Evolutionary conservation across 305 asterid genomes (phyloP).

Genomic region (Fraxinus dipetala): DNA sequence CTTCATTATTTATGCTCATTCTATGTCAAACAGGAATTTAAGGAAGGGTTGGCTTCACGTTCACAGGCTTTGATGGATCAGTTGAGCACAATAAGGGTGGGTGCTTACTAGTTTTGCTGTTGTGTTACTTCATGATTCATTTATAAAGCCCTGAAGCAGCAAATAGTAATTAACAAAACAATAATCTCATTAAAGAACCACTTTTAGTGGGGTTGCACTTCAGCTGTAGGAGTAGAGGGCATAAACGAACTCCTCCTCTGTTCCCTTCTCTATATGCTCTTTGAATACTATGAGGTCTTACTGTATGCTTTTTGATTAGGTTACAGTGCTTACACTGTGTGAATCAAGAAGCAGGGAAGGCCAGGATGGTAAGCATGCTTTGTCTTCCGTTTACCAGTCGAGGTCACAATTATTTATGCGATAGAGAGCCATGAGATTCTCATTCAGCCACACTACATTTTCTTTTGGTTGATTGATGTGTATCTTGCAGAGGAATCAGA

Average conservation of each 20-base stretch:
- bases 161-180: not conserved
- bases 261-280: not conserved
- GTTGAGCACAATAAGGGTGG: slow-evolving; percentile 59
- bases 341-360: slow-evolving; percentile 51
- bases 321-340: slow-evolving; percentile 81
- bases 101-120: slow-evolving; percentile 16
- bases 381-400: not conserved
- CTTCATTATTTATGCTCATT: slow-evolving; percentile 19
- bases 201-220: not conserved
- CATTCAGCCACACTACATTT: not conserved
- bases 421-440: not conserved
- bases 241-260: not conserved
- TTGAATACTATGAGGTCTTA: not conserved
- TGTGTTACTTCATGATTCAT: not conserved
- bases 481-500: slow-evolving; percentile 60
- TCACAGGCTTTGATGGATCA: slow-evolving; percentile 66
- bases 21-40: slow-evolving; percentile 65
- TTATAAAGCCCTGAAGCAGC: not conserved
- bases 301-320: slow-evolving; percentile 39
- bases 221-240: not conserved
- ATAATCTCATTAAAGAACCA: not conserved
- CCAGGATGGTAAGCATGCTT: slow-evolving; percentile 48
- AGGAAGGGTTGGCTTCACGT: slow-evolving; percentile 66
- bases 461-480: slow-evolving; percentile 6
- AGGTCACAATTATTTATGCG: not conserved